These are phyloP conservation scores for Kwoniella mangroviensis DNA, from an alignment of 768 basidiomycete genomes.

Conservation along the genomic window DNA sequence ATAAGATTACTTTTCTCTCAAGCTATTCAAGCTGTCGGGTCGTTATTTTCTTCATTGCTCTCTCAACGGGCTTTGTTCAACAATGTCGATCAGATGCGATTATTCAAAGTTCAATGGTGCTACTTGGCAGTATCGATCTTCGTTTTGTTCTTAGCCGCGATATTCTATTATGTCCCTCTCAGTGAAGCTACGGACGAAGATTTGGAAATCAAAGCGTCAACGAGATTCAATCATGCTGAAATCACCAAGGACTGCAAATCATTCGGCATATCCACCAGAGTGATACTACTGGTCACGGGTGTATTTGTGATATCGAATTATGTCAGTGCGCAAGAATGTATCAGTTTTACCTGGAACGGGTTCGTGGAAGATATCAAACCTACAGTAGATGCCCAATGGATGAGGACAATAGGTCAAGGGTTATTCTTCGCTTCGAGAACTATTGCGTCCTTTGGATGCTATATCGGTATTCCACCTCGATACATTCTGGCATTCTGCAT, in stretches of 20 bases:
- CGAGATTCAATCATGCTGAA: slow-evolving; percentile 36
- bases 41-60: slow-evolving; percentile 42
- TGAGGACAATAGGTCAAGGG: slow-evolving; percentile 34
- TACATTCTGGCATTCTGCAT: slow-evolving; percentile 40
- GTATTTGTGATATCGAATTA: slow-evolving; percentile 45
- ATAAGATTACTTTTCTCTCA: slow-evolving; percentile 54
- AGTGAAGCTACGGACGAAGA: slow-evolving; percentile 51
- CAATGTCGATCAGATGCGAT: slow-evolving; percentile 25
- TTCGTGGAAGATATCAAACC: slow-evolving; percentile 28
- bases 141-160: slow-evolving; percentile 48
- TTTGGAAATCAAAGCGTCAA: slow-evolving; percentile 36
- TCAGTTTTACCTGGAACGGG: slow-evolving; percentile 39
- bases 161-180: slow-evolving; percentile 54
- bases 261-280: slow-evolving; percentile 27
- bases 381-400: slow-evolving; percentile 31
- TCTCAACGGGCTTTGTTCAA: slow-evolving; percentile 45
- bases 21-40: slow-evolving; percentile 52
- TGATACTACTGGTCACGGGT: slow-evolving; percentile 28
- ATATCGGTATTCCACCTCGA: slow-evolving; percentile 47
- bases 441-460: slow-evolving; percentile 41
- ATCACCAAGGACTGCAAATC: slow-evolving; percentile 28
- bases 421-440: slow-evolving; percentile 49
- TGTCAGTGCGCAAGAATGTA: slow-evolving; percentile 49
- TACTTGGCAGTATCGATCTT: slow-evolving; percentile 55
- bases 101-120: slow-evolving; percentile 55